These are phyloP conservation scores for Kodamaea lidongshanica DNA, from an alignment of 805 yeast species.

Conservation along the genomic window DNA sequence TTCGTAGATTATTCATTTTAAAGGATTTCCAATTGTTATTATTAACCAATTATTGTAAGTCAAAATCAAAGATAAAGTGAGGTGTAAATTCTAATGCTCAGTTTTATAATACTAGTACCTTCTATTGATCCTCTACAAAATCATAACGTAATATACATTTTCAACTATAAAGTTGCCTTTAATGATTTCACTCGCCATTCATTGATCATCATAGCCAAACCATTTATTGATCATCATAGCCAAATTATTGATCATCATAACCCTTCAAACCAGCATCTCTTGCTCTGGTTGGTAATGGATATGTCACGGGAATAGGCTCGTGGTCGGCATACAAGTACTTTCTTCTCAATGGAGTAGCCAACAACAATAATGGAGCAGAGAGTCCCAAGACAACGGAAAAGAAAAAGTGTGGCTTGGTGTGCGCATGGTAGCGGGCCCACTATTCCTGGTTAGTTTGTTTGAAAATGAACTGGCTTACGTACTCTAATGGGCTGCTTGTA, in stretches of 20 bases:
- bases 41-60: no score
- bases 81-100: no score
- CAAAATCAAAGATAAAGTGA: no score
- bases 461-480: constrained; percentile 22
- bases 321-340: constrained; percentile 60
- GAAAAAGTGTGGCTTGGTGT: constrained; percentile 70
- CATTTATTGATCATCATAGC: neutral
- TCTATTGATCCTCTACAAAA: no score
- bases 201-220: no score
- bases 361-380: constrained; percentile 59
- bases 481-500: constrained; percentile 60
- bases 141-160: no score
- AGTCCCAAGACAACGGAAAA: constrained; percentile 59
- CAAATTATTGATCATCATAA: constrained; percentile 41
- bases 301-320: constrained; percentile 56
- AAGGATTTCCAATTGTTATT: no score
- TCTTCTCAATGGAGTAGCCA: constrained; percentile 64
- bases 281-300: constrained; percentile 50
- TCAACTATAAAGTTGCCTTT: no score
- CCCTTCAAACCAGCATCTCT: constrained; percentile 48
- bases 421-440: constrained; percentile 74
- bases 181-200: no score
- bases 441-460: constrained; percentile 11
- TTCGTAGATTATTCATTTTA: no score
- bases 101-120: no score